Base-by-base conservation (phyloP, 2,329 filamentous ascomycete species). In the Penicillium aurantiogriseum region DNA sequence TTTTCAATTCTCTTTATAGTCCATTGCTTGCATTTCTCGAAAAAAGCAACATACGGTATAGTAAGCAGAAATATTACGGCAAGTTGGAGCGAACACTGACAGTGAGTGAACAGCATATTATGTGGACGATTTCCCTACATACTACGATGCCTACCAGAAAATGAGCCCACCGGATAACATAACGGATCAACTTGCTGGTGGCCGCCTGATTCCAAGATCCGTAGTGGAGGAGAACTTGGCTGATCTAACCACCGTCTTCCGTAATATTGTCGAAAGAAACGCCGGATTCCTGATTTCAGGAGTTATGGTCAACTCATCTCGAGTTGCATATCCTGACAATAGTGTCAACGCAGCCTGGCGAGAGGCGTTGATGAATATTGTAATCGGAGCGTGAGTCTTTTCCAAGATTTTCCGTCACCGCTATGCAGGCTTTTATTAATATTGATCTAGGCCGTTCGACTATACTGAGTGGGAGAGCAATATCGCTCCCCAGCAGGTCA, bases 81-180 rank as follows among this genome's bases (percentile, higher is more conserved):
- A 2, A 23, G 10, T n/a, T 29, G 5, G 15, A 21, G 1, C 2
- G 15, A 39, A 11, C 9, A 10, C 11, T 44, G 31, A 43, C 45
- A 19, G 17, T 4, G 13, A 1, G 8, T 21, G 23, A 27, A 21
- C 31, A 65, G 61, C 42, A 10, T 60, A 59, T 29, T 36, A 52
- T 19, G 56, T 61, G n/a, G 13, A 60, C 4, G 48, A 56, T 2
- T 63, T 63, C 36, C 45, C 61, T 8, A 60, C 63, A 9, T 65
- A 56, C 27, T 96, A 96, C 72, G 94, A 94, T 79, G 85, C 81
- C 33, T 83, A 90, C 67, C 90, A 95, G 65, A 85, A 84, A 66
- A 81, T 96, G 65, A 88, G 91, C 71, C 53, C 52, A 8, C 38
- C 42, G 7, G 27, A 49, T 9, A 63, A 63, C 10, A 58, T 65